Conservation (phyloP, 164 flowering plant genomes). For the Umbellularia californica region DNA sequence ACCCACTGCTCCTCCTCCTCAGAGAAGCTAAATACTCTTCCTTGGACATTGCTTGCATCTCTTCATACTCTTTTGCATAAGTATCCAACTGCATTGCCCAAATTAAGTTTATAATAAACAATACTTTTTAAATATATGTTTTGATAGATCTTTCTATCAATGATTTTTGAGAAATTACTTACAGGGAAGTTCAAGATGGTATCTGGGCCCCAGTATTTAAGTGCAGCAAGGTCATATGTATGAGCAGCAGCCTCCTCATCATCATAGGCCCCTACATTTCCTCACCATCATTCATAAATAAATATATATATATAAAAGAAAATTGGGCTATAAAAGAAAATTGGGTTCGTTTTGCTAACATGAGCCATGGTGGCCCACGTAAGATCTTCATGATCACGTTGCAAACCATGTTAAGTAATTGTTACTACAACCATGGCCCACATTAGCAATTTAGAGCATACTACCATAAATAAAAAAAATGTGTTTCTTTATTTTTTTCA, state of each 20-base stretch:
- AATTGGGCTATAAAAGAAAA: neutral
- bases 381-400: neutral
- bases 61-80: constrained; percentile 58
- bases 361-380: neutral
- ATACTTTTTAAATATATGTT: neutral
- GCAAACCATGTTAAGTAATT: neutral
- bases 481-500: no score
- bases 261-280: constrained; percentile 74
- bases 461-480: neutral
- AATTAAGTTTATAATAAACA: neutral
- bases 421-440: neutral
- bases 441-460: constrained; percentile 2
- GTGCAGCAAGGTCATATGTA: constrained; percentile 90
- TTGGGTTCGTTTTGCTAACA: neutral
- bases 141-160: neutral
- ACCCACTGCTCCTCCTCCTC: constrained; percentile 77
- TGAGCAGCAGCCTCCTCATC: constrained; percentile 88
- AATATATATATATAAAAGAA: no score
- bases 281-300: neutral
- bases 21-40: constrained; percentile 78
- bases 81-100: constrained; percentile 38
- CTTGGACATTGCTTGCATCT: constrained; percentile 53
- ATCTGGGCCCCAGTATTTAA: constrained; percentile 84
- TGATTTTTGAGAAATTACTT: constrained; percentile 4
- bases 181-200: constrained; percentile 84